Evolutionary conservation across 148 eudicot species (phyloP), one percentile per base, ranked within the genome.

Genomic region (Salicornia ramosissima): DNA sequence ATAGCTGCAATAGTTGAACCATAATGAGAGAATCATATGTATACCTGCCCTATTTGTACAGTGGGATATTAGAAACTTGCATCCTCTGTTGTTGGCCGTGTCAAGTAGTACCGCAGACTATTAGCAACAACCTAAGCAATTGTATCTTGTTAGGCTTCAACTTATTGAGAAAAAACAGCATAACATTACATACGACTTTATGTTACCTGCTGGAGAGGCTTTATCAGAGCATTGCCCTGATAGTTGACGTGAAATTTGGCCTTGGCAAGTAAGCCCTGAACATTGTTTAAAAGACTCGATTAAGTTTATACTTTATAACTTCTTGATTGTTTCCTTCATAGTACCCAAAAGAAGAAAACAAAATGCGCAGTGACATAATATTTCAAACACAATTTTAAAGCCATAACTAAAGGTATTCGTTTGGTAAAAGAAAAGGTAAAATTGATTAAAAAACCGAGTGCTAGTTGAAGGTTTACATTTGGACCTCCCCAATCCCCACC

Each of bases 181-280:
- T 18, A 28, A 6, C 16, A 29, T 31, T 13, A 28, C 13, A 8
- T 30, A 5, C 24, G 31, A 18, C 13, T 10, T n/a, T 5, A 24
- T 12, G 25, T 56, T 82, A 89, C 97, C 97, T 86, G 97, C 75
- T 89, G 93, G 65, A 92, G 96, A 57, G 96, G 89, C 73, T 81
- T 83, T 79, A 82, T 89, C 50, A 92, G 68, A 51, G 97, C 77
- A 79, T 83, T 87, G 19, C 84, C 91, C 75, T 55, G 75, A 80
- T 92, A 92, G 72, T 83, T 90, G 54, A 92, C 93, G 75, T 92
- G 97, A 80, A 92, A 90, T 73, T 87, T 92, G 21, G 93, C 93
- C 87, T 87, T 92, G 5, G 96, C 97, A 76, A 92, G 58, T 72
- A 92, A 76, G 21, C 97, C 97, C 97, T 92, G 67, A 13, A 75